Conservation (phyloP, 345 rosid genomes). For the Pugionium dolabratum region DNA sequence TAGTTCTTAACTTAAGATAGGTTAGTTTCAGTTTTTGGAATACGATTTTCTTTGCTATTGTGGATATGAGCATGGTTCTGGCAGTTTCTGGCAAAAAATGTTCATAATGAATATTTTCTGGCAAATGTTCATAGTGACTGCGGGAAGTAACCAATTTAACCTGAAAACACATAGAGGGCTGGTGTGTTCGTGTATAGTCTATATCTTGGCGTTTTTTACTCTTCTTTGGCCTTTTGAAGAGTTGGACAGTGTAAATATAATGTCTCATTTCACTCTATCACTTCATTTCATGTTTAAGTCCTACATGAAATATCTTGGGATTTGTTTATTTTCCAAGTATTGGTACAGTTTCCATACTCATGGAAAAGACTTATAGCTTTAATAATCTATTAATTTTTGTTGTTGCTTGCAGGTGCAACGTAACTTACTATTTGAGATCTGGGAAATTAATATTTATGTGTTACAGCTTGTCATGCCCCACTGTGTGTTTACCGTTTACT, state of each 20-base stretch:
- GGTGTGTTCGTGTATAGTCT: conserved; percentile 18
- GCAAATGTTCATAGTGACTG: conserved; percentile 29
- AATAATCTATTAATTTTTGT: background rate
- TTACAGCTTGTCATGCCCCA: conserved; percentile 59
- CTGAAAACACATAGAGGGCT: conserved; percentile 10
- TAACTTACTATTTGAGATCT: conserved; percentile 34
- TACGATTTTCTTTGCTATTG: conserved; percentile 16
- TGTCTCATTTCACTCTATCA: background rate
- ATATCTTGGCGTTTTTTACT: conserved; percentile 1
- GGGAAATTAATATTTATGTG: conserved; percentile 50
- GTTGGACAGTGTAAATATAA: conserved; percentile 25
- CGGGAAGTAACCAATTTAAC: conserved; percentile 17
- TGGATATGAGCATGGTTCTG: conserved; percentile 31
- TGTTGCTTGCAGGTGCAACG: conserved; percentile 51
- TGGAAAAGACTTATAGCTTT: conserved; percentile 12
- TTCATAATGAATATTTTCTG: conserved; percentile 12
- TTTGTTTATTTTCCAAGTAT: conserved; percentile 27
- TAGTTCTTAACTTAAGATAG: conserved; percentile 25
- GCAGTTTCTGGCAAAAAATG: background rate
- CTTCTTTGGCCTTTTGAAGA: conserved; percentile 9
- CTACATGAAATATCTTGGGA: conserved; percentile 19
- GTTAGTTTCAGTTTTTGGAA: conserved; percentile 24
- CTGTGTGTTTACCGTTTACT: conserved; percentile 47
- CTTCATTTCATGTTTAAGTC: conserved; percentile 14
- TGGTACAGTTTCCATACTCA: conserved; percentile 1